Evolutionary conservation across 1,284 basidiomycete genomes (phyloP).

Genomic region (Mycosarcoma maydis): DNA sequence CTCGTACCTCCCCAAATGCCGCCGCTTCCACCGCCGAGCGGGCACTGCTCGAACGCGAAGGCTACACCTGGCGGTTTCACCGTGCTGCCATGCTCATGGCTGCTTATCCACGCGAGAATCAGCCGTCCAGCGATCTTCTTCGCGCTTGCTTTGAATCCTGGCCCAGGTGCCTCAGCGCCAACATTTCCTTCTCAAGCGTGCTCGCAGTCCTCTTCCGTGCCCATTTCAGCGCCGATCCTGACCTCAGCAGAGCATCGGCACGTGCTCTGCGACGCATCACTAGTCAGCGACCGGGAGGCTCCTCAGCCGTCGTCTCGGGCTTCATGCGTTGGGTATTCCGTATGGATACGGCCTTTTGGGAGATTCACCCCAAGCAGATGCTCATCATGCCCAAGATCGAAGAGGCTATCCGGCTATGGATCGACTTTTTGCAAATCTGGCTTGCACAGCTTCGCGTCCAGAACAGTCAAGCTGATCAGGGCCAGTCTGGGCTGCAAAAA

Average conservation of each 20-base stretch:
- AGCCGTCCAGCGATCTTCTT: conserved; percentile 78
- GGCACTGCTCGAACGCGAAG: conserved; percentile 65
- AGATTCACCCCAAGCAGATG: conserved; percentile 73
- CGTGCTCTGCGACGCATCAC: conserved; percentile 80
- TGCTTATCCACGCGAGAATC: conserved; percentile 73
- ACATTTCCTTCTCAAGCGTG: conserved; percentile 72
- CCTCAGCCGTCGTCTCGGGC: conserved; percentile 73
- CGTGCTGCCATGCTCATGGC: conserved; percentile 73
- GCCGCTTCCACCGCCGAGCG: conserved; percentile 39
- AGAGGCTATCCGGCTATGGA: conserved; percentile 78
- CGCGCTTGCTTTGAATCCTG: conserved; percentile 84
- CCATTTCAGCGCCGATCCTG: conserved; percentile 80
- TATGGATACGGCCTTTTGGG: conserved; percentile 75
- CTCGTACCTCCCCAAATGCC: conserved; percentile 20
- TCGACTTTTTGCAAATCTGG: conserved; percentile 79
- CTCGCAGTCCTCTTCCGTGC: conserved; percentile 84
- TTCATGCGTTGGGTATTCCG: conserved; percentile 83
- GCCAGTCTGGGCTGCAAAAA: conserved; percentile 15
- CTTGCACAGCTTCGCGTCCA: conserved; percentile 68
- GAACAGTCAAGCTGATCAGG: conserved; percentile 45
- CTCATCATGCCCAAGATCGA: conserved; percentile 75
- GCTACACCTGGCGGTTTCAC: conserved; percentile 71
- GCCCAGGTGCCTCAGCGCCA: conserved; percentile 77
- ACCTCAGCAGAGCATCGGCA: conserved; percentile 76
- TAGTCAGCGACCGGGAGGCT: conserved; percentile 71